Base-by-base conservation (phyloP, 768 basidiomycete genomes). In the Tremella yokohamensis region DNA sequence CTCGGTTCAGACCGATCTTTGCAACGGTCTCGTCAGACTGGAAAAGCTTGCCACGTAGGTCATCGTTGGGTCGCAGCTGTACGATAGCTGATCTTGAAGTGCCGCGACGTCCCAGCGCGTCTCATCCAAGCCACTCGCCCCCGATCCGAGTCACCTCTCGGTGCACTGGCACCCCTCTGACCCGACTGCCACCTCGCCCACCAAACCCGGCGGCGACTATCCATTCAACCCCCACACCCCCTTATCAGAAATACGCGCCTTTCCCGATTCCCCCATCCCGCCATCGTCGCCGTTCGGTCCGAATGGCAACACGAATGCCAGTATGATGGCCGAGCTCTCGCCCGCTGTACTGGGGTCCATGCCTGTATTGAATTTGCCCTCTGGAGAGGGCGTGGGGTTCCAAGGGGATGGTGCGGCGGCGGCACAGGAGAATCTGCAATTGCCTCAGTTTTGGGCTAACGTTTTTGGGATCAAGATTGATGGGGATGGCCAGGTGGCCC, bases 1-100 rank as follows among this genome's bases (percentile, higher is more conserved):
- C 59, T 73, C 75, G 15, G 75, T 74, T 15, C 75, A 76, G 42
- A 66, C 63, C 1, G 70, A 73, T 52, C 62, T 76, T 8, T 65
- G 66, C 40, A 58, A 69, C n/a, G 75, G 75, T 12, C 47, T 76
- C 42, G 56, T 73, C 15, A 63, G 66, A 16, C 52, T 76, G 12
- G 68, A 74, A 25, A 64, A 61, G 38, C 61, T 76, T 8, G 68
- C 71, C 3, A 65, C 60, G 66, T 72, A 40, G 66, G 72, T 66
- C 7, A 6, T 49, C 16, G 11, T 48, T 48, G 11, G 12, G 11
- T 48, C 18, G 8, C 22, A 22, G 12, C 18, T 26, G 8, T 18
- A 15, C 26, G 12, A 15, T 9, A 25, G 20, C 25, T 49, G 49
- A 49, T 29, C 16, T 37, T 24, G 40, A 11, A 26, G 20, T 19